Base-by-base conservation (phyloP, 2,329 filamentous ascomycete genomes). In the Daldinia eschscholtzii region DNA sequence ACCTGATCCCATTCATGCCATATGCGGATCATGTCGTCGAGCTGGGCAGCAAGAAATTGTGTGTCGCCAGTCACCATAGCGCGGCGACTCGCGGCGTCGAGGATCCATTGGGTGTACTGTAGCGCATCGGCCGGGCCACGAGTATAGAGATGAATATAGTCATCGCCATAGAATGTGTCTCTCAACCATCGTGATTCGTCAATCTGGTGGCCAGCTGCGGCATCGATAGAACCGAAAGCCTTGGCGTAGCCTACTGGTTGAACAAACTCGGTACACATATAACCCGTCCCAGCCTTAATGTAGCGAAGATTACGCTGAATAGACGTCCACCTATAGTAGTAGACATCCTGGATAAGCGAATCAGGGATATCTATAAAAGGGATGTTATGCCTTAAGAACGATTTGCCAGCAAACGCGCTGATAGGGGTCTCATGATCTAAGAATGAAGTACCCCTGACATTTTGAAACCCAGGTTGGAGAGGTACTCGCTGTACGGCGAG, bases 341-440 rank as follows among this genome's bases (percentile, higher is more conserved):
- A 84, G 18, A 84, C 81, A 64, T 82, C 80, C 67, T 83, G 79
- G 57, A 83, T 78, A 20, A 79, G 72, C 52, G 76, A 39, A 65
- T 83, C 79, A 15, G 81, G 81, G 18, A 82, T 76, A 39, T 83
- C 81, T n/a, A 84, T 78, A 50, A 79, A 80, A 4, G 82, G 81
- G 35, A 84, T 82, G 63, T 83, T 83, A 60, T 80, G 68, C 41
- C 59, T 73, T 37, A 78, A 30, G 61, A 78, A 78, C n/a, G 72
- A 70, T 61, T 70, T 73, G 20, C 76, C 76, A 2, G 69, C 50
- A 55, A 77, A 76, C 26, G 69, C 52, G 39, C 67, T 66, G 48
- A 77, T 73, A 0, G 65, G 71, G 7, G 39, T 50, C n/a, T 77
- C 74, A 50, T 75, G 74, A 39, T 77, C 69, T 12, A 77, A 64